phyloP scores from a whole-genome alignment of 1,284 basidiomycete genomes.

The Veloboletus limbatus region DNA sequence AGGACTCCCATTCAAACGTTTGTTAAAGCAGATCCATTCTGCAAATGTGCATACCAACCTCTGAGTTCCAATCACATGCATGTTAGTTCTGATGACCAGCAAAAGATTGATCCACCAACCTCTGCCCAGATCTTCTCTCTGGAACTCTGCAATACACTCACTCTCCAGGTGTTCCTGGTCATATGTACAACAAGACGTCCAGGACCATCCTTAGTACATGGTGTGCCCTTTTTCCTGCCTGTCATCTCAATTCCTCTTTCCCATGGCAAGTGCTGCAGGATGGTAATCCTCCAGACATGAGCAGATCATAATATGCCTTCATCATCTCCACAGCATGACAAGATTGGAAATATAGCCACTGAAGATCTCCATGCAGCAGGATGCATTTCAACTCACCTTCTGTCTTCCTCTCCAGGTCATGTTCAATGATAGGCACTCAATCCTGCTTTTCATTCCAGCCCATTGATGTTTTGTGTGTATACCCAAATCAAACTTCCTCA shows the following conservation, averaged over 20 bases:
- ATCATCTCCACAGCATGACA: background rate
- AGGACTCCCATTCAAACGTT: no score
- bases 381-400: background rate
- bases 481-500: background rate
- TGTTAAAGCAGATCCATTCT: background rate
- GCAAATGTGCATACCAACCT: background rate
- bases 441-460: background rate
- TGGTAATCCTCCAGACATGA: background rate
- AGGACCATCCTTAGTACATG: background rate
- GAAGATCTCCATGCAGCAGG: background rate
- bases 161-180: background rate
- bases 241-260: background rate
- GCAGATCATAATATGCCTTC: background rate
- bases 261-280: background rate
- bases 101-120: background rate
- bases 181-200: background rate
- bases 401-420: background rate
- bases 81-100: background rate
- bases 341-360: background rate
- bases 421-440: background rate
- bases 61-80: background rate
- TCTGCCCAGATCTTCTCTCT: background rate
- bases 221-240: background rate
- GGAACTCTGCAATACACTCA: background rate
- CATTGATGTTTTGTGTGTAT: conserved; percentile 1